A percentile compares a stretch with the other conserved stretches of the same genome.
Evolutionary conservation across 345 rosid species (phyloP).

Genomic region (Euphorbia pulcherrima): DNA sequence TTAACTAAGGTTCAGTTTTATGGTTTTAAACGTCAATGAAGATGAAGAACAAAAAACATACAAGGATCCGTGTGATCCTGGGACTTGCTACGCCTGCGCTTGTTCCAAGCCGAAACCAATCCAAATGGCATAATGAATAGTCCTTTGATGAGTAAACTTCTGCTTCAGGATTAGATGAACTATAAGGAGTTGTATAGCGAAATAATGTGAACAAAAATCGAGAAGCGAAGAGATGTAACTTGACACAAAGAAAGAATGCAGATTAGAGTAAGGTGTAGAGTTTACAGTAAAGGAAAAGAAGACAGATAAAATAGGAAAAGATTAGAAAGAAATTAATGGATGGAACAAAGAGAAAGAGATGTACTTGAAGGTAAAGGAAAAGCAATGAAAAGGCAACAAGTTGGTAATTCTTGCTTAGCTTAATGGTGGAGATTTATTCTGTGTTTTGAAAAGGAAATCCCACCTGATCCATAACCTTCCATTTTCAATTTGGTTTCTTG

Average conservation of each 20-base stretch:
- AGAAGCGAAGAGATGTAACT: background rate
- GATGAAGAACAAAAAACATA: slow-evolving; percentile 31
- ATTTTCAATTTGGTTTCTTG: slow-evolving; percentile 13
- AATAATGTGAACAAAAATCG: background rate
- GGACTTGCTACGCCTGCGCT: slow-evolving; percentile 85
- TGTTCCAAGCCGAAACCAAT: slow-evolving; percentile 88
- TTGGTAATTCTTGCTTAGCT: slow-evolving; percentile 38
- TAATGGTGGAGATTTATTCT: slow-evolving; percentile 16
- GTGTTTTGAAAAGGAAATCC: slow-evolving; percentile 31
- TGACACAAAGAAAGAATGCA: slow-evolving; percentile 15
- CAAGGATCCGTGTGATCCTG: slow-evolving; percentile 81
- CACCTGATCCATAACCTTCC: slow-evolving; percentile 29
- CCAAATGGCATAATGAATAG: slow-evolving; percentile 61
- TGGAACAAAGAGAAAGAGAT: slow-evolving; percentile 31
- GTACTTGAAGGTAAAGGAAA: slow-evolving; percentile 67
- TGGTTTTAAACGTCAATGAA: slow-evolving; percentile 34
- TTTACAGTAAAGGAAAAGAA: background rate
- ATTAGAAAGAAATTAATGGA: background rate
- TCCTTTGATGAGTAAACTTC: slow-evolving; percentile 2
- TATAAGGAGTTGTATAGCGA: background rate
- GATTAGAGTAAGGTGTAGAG: background rate
- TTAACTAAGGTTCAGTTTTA: slow-evolving; percentile 5
- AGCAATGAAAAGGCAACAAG: slow-evolving; percentile 24
- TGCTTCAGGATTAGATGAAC: slow-evolving; percentile 14
- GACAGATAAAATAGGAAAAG: slow-evolving; percentile 24